These are phyloP conservation scores for Eucalyptus pumila DNA, from an alignment of 345 rosid genomes.

Conservation along the genomic window DNA sequence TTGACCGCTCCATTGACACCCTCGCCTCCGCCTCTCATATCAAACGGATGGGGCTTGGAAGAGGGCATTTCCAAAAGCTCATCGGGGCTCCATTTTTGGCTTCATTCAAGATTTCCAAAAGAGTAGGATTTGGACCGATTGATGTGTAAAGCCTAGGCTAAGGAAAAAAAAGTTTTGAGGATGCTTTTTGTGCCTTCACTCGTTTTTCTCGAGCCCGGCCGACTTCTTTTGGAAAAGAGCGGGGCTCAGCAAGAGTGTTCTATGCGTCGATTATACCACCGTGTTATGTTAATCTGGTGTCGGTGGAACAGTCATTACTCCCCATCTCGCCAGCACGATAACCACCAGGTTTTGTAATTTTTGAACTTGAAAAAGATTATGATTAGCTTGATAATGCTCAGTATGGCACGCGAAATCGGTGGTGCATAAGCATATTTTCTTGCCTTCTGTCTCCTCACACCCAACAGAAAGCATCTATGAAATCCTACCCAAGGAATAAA, in stretches of 20 bases:
- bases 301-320: neutral
- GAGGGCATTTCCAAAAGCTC: neutral
- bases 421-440: neutral
- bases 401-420: neutral
- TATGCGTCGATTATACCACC: rapidly evolving
- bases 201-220: neutral
- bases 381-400: neutral
- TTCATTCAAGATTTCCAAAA: neutral
- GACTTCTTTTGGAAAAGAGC: neutral
- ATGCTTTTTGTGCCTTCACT: neutral
- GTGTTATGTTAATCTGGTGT: neutral
- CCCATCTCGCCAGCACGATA: neutral
- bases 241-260: neutral
- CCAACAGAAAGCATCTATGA: neutral
- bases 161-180: neutral
- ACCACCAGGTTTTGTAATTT: neutral
- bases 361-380: neutral
- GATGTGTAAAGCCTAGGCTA: neutral
- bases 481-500: neutral
- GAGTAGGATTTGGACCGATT: neutral
- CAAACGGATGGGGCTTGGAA: neutral
- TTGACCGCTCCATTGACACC: neutral
- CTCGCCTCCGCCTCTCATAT: neutral
- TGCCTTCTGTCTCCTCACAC: neutral
- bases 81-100: rapidly evolving